Percentiles rank a stretch among this genome's conserved stretches.
Evolutionary conservation across 2,329 filamentous ascomycete species (phyloP).

Genomic region (Rutstroemia sp.): DNA sequence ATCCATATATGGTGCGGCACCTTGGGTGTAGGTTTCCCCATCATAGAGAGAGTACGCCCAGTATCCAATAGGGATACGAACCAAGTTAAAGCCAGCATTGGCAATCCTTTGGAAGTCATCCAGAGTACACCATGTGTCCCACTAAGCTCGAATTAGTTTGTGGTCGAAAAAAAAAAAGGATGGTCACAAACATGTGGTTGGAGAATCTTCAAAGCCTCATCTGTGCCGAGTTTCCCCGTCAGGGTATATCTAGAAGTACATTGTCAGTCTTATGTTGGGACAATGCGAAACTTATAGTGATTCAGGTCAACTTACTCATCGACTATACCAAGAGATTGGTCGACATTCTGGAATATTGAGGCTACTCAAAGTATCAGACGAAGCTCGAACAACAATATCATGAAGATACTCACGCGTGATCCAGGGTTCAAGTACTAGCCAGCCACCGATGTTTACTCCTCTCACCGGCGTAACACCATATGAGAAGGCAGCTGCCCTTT

Average conservation of each 20-base stretch:
- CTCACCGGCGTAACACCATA: constrained; percentile 43
- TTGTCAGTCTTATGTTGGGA: neutral
- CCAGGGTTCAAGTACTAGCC: constrained; percentile 35
- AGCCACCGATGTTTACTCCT: constrained; percentile 25
- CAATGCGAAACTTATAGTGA: neutral
- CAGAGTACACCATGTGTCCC: constrained; percentile 28
- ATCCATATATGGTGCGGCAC: constrained; percentile 46
- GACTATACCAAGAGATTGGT: constrained; percentile 27
- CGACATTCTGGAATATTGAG: constrained; percentile 41
- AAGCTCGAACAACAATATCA: neutral
- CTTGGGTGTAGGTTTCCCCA: constrained; percentile 43
- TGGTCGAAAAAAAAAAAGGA: constrained; percentile 25
- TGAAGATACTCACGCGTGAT: constrained; percentile 36
- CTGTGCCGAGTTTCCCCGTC: constrained; percentile 38
- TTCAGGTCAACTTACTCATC: constrained; percentile 20
- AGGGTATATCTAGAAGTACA: constrained; percentile 20
- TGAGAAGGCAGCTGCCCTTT: constrained; percentile 34
- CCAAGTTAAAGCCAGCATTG: constrained; percentile 48
- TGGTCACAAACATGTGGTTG: constrained; percentile 34
- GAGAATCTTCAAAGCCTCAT: constrained; percentile 43
- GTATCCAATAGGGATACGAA: constrained; percentile 51
- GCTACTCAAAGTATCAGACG: constrained; percentile 19
- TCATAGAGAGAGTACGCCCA: constrained; percentile 49
- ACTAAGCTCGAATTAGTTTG: constrained; percentile 15
- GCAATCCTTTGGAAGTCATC: constrained; percentile 50